phyloP scores from a whole-genome alignment of 495 filamentous ascomycete species.

The Aspergillus funiculosus region DNA sequence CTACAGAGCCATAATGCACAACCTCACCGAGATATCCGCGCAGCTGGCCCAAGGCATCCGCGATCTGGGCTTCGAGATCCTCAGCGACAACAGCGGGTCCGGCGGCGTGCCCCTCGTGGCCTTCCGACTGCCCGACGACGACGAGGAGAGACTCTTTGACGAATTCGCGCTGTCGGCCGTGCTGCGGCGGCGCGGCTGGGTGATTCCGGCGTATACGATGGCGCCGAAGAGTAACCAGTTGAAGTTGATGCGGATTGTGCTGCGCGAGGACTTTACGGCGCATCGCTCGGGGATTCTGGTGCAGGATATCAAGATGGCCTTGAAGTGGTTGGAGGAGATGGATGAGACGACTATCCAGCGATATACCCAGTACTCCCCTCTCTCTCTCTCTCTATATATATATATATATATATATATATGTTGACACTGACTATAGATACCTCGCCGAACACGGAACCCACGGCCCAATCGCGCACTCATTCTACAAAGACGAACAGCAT shows the following conservation, averaged over 20 bases:
- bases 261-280: slow-evolving; percentile 82
- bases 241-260: slow-evolving; percentile 83
- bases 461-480: slow-evolving; percentile 47
- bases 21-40: slow-evolving; percentile 76
- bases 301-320: slow-evolving; percentile 63
- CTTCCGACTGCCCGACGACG: slow-evolving; percentile 61
- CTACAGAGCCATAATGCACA: slow-evolving; percentile 80
- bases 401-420: not conserved
- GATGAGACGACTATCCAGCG: slow-evolving; percentile 56
- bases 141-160: slow-evolving; percentile 61
- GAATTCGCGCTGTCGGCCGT: slow-evolving; percentile 79
- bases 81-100: slow-evolving; percentile 64
- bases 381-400: slow-evolving; percentile 1
- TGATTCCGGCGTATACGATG: slow-evolving; percentile 93
- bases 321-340: slow-evolving; percentile 61
- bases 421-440: slow-evolving; percentile 5
- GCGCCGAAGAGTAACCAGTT: slow-evolving; percentile 71
- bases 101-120: slow-evolving; percentile 79
- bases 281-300: slow-evolving; percentile 68
- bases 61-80: slow-evolving; percentile 73
- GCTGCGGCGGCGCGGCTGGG: slow-evolving; percentile 78
- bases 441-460: slow-evolving; percentile 1
- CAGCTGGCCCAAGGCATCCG: slow-evolving; percentile 66
- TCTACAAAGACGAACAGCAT: slow-evolving; percentile 66
- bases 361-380: slow-evolving; percentile 49